A percentile compares a stretch with the other conserved stretches of the same genome.
Conservation (phyloP, 805 yeast species). For the Ogataea wickerhamii region DNA sequence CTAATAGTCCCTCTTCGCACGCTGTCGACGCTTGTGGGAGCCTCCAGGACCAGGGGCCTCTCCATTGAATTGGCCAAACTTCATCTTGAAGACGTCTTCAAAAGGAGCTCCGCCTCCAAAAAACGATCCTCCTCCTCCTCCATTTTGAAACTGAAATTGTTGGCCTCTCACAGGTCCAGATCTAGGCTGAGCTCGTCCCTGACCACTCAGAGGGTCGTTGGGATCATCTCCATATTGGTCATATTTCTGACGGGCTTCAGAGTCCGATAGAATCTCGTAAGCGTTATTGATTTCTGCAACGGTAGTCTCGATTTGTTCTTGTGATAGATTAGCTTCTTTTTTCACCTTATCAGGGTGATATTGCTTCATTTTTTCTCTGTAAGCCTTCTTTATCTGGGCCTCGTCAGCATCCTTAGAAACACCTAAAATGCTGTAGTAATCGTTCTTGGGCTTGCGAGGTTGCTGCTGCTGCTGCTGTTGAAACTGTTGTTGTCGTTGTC, state of each 20-base stretch:
- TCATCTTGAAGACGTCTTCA: constrained; percentile 9
- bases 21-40: background rate
- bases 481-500: constrained; percentile 39
- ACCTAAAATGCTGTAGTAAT: constrained; percentile 77
- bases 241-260: constrained; percentile 58
- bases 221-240: constrained; percentile 40
- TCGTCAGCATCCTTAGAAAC: constrained; percentile 64
- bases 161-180: constrained; percentile 8
- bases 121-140: constrained; percentile 2
- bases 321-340: constrained; percentile 49
- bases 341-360: constrained; percentile 92
- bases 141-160: constrained; percentile 7
- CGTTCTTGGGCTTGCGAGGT: constrained; percentile 38
- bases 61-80: constrained; percentile 9
- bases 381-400: constrained; percentile 73
- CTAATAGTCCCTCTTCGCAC: constrained; percentile 3
- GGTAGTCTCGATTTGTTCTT: constrained; percentile 69
- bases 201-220: constrained; percentile 17
- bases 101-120: constrained; percentile 8
- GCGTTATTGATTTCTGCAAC: constrained; percentile 95
- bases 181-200: constrained; percentile 2
- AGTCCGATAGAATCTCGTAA: constrained; percentile 75
- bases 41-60: background rate
- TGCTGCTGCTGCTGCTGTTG: constrained; percentile 36
- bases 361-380: constrained; percentile 70